Percentiles rank a stretch among this genome's conserved stretches.
phyloP scores from a whole-genome alignment of 768 basidiomycete species.

The Psilocybe sp. region DNA sequence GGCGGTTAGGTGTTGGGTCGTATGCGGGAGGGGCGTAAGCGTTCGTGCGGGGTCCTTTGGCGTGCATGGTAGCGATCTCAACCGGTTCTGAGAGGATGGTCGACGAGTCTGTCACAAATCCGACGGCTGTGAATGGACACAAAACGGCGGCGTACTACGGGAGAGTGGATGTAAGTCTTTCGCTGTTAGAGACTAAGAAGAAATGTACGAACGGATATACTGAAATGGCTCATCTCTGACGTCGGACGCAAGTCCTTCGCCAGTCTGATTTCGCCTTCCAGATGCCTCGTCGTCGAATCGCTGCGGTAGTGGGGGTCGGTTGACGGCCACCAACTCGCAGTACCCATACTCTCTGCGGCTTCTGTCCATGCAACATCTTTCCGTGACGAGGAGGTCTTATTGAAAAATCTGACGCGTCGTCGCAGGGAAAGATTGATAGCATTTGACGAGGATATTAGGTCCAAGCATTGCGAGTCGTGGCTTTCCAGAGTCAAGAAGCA shows the following conservation, averaged over 20 bases:
- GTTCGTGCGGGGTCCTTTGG: slow-evolving; percentile 45
- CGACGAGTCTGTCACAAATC: slow-evolving; percentile 34
- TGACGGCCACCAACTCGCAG: slow-evolving; percentile 49
- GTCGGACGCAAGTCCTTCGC: slow-evolving; percentile 50
- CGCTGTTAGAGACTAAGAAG: background rate
- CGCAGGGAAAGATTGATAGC: slow-evolving; percentile 36
- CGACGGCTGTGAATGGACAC: slow-evolving; percentile 39
- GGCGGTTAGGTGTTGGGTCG: slow-evolving; percentile 28
- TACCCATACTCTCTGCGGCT: slow-evolving; percentile 38
- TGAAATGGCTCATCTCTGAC: slow-evolving; percentile 48
- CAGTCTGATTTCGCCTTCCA: slow-evolving; percentile 53
- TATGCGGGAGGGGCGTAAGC: slow-evolving; percentile 53
- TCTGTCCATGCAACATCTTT: slow-evolving; percentile 45
- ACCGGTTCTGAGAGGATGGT: slow-evolving; percentile 47
- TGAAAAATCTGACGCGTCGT: slow-evolving; percentile 41
- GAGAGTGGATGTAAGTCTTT: background rate
- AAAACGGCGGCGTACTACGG: slow-evolving; percentile 47
- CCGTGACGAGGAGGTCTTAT: slow-evolving; percentile 30
- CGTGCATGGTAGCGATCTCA: slow-evolving; percentile 50
- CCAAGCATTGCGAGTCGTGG: slow-evolving; percentile 34
- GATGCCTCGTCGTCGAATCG: slow-evolving; percentile 32
- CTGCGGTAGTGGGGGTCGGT: slow-evolving; percentile 18
- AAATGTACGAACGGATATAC: slow-evolving; percentile 42
- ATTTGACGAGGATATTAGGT: slow-evolving; percentile 39
- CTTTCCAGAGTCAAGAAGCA: slow-evolving; percentile 42